phyloP scores from a whole-genome alignment of 345 rosid species.

The Salix exigua region DNA sequence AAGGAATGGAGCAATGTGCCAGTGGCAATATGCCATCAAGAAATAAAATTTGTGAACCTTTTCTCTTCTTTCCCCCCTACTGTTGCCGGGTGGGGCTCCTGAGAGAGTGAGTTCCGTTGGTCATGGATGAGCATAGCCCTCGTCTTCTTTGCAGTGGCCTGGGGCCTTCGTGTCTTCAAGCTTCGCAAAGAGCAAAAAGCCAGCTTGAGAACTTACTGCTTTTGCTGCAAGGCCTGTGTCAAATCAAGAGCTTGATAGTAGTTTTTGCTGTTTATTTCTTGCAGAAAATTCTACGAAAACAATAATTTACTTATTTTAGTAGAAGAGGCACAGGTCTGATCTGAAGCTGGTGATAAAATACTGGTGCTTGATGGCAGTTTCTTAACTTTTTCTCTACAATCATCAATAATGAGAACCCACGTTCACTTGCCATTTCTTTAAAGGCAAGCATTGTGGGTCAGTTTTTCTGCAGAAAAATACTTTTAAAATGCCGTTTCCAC shows the following conservation, averaged over 20 bases:
- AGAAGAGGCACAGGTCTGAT: neutral
- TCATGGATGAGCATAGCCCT: neutral
- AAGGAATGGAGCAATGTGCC: neutral
- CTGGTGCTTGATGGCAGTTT: neutral
- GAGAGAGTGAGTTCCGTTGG: neutral
- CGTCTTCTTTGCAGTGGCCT: neutral
- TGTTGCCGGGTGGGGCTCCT: neutral
- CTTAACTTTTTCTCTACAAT: neutral
- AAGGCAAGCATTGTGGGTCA: neutral
- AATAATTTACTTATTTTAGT: neutral
- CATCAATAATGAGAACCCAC: neutral
- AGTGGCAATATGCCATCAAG: neutral
- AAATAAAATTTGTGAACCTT: neutral
- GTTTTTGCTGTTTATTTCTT: too few relatives aligned
- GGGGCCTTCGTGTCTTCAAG: neutral
- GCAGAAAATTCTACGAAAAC: neutral
- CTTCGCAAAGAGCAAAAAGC: neutral
- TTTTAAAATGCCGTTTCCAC: too few relatives aligned
- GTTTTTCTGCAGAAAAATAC: neutral
- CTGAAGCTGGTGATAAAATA: neutral
- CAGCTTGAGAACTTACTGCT: neutral
- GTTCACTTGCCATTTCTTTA: neutral
- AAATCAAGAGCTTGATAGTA: too few relatives aligned
- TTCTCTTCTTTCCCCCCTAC: neutral
- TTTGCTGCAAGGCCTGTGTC: too few relatives aligned